Conservation (phyloP, 192 early-diverging fungal genomes). For the Coemansia sp. region DNA sequence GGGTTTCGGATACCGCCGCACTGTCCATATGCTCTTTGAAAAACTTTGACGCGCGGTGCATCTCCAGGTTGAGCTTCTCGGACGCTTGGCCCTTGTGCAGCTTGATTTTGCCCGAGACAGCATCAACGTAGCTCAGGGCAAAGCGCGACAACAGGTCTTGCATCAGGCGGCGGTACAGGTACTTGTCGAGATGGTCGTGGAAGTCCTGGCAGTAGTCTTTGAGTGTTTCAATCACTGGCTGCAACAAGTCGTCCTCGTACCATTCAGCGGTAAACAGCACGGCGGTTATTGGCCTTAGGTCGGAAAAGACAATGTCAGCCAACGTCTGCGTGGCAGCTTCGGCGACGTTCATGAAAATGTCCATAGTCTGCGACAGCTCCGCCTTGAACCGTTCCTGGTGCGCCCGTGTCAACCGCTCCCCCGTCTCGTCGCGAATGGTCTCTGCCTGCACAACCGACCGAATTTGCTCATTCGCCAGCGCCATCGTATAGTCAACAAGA, state of each 20-base stretch:
- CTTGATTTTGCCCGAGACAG: conserved; percentile 58
- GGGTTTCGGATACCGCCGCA: conserved; percentile 71
- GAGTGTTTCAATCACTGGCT: conserved; percentile 86
- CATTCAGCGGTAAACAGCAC: conserved; percentile 80
- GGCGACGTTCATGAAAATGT: conserved; percentile 90
- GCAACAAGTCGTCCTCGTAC: conserved; percentile 89
- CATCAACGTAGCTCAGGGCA: conserved; percentile 81
- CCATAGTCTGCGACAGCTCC: conserved; percentile 70
- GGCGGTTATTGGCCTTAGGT: conserved; percentile 72
- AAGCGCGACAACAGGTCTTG: conserved; percentile 86
- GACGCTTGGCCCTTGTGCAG: conserved; percentile 69
- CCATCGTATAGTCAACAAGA: conserved; percentile 93
- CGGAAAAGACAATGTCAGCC: conserved; percentile 81
- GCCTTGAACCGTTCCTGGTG: conserved; percentile 63
- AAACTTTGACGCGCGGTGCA: conserved; percentile 70
- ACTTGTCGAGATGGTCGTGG: conserved; percentile 79
- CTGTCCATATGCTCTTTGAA: conserved; percentile 72
- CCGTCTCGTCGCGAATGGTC: conserved; percentile 61
- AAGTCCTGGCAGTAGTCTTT: conserved; percentile 94
- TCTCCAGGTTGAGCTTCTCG: conserved; percentile 75
- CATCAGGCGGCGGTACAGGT: conserved; percentile 83
- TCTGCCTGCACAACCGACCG: conserved; percentile 91
- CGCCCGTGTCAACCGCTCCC: conserved; percentile 59
- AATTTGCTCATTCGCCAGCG: conserved; percentile 93
- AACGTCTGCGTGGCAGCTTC: conserved; percentile 72